phyloP scores from a whole-genome alignment of 371 early-diverging fungal species.

The Mortierella sp. region DNA sequence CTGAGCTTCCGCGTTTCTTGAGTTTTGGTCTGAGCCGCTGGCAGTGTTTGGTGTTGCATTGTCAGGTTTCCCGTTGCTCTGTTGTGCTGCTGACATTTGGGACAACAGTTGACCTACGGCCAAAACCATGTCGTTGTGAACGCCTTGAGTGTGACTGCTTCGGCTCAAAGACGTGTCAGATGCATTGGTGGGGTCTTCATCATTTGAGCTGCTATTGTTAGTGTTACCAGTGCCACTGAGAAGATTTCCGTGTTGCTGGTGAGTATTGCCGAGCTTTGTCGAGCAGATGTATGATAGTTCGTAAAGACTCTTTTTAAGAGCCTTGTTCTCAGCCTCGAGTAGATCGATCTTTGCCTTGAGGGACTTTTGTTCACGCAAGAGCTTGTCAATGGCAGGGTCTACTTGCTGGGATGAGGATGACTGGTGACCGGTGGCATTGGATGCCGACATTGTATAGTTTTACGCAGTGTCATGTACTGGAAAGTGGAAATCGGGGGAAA shows the following conservation, averaged over 20 bases:
- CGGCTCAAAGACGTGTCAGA: neutral
- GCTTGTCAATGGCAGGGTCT: conserved; percentile 65
- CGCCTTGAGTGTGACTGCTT: neutral
- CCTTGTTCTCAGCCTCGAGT: conserved; percentile 86
- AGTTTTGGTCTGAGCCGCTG: conserved; percentile 14
- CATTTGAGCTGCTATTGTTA: conserved; percentile 4
- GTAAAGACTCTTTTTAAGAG: conserved; percentile 86
- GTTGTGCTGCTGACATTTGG: conserved; percentile 33
- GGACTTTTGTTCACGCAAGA: conserved; percentile 78
- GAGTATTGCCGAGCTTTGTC: conserved; percentile 42
- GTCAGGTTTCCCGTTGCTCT: conserved; percentile 22
- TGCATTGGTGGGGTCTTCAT: neutral
- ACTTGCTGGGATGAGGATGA: conserved; percentile 54
- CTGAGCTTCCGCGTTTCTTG: conserved; percentile 30
- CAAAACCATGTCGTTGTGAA: conserved; percentile 30
- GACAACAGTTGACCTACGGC: conserved; percentile 46
- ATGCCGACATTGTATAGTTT: conserved; percentile 48
- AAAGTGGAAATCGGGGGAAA: too few relatives aligned
- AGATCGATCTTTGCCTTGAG: conserved; percentile 83
- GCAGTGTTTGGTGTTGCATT: conserved; percentile 10
- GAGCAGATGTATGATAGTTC: conserved; percentile 85
- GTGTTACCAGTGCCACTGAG: neutral
- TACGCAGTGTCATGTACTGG: too few relatives aligned
- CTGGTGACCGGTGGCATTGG: conserved; percentile 40
- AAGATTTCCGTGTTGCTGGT: conserved; percentile 3